These are phyloP conservation scores for Spizellomyces punctatus DNA, from an alignment of 192 early-diverging fungal species.

Conservation along the genomic window DNA sequence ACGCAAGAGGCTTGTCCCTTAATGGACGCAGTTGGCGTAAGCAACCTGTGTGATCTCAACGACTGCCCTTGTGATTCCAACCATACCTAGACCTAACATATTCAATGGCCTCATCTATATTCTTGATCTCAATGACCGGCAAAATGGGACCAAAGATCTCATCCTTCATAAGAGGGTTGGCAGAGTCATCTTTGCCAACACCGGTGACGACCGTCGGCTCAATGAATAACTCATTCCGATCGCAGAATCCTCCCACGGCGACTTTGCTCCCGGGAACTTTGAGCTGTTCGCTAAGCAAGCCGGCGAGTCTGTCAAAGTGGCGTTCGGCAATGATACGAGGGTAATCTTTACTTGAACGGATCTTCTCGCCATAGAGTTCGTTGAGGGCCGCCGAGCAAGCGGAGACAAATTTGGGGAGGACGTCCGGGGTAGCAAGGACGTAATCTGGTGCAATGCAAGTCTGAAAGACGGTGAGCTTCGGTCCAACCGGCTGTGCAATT, in stretches of 20 bases:
- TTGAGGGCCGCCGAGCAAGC: slow-evolving; percentile 46
- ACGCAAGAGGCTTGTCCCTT: slow-evolving; percentile 74
- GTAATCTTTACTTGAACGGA: slow-evolving; percentile 54
- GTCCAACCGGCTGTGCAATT: no score
- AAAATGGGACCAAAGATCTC: slow-evolving; percentile 95
- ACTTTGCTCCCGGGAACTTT: slow-evolving; percentile 34
- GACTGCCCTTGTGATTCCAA: no score
- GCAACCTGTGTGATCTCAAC: slow-evolving; percentile 1
- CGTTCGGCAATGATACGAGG: slow-evolving; percentile 72
- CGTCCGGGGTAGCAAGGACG: slow-evolving; percentile 65
- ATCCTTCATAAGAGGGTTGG: slow-evolving; percentile 67
- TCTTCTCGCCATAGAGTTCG: slow-evolving; percentile 40
- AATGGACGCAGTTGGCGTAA: neutral
- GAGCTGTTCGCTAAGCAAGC: slow-evolving; percentile 51
- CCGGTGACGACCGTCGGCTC: slow-evolving; percentile 81
- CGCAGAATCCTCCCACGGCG: slow-evolving; percentile 56
- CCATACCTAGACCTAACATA: slow-evolving; percentile 27
- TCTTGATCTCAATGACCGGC: slow-evolving; percentile 65
- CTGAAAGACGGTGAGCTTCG: slow-evolving; percentile 17
- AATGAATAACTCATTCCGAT: slow-evolving; percentile 69
- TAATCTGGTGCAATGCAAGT: slow-evolving; percentile 90
- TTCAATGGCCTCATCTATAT: slow-evolving; percentile 38
- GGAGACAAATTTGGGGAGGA: slow-evolving; percentile 59
- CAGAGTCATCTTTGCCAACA: slow-evolving; percentile 50
- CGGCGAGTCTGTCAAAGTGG: slow-evolving; percentile 70